Evolutionary conservation across 352 stramenopile species (phyloP), one percentile per base, ranked within the genome.

Genomic region (Pythium brachiatum): DNA sequence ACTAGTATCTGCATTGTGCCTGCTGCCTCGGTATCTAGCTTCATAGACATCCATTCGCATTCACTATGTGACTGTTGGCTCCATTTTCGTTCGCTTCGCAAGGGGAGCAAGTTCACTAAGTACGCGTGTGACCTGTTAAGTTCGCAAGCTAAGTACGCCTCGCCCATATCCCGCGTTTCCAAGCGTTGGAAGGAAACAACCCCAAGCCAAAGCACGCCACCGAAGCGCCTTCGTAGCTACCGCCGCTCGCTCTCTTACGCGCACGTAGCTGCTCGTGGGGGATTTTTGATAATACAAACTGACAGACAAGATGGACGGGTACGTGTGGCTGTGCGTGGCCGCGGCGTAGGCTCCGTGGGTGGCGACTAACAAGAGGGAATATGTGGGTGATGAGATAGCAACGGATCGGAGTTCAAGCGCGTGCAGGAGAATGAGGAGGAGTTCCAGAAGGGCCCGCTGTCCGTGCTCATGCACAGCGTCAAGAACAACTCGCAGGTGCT

Each of bases 401-500:
- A 60, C 31, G 57, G 65, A 50, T 65, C 70, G 7, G 87, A 94
- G 57, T 92, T 87, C 72, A 94, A 94, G 81, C 81, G 83, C 58
- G 85, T 92, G 62, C 78, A 95, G 75, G 80, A 95, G 68, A 81
- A 95, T 64, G 86, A 97, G 70, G 82, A 97, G 61, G 93, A 97
- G 69, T 98, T 99, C 72, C 92, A 98, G 68, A 97, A 96, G 53
- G 97, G 97, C 18, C 97, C 97, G 56, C 90, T 99, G 36, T 98
- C 89, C 29, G 90, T 99, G 58, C 84, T 99, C 52, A 98, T 98
- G 86, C 94, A 99, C 58, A 98, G 94, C 68, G 97, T 99, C 20
- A 97, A 98, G 75, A 97, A 97, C 64, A 99, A 97, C 70, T 97
- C 93, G 57, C 97, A 99, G 79, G 95, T 99, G 57, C 86, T 99